These are phyloP conservation scores for Pistacia atlantica DNA, from an alignment of 345 rosid genomes.

Conservation along the genomic window DNA sequence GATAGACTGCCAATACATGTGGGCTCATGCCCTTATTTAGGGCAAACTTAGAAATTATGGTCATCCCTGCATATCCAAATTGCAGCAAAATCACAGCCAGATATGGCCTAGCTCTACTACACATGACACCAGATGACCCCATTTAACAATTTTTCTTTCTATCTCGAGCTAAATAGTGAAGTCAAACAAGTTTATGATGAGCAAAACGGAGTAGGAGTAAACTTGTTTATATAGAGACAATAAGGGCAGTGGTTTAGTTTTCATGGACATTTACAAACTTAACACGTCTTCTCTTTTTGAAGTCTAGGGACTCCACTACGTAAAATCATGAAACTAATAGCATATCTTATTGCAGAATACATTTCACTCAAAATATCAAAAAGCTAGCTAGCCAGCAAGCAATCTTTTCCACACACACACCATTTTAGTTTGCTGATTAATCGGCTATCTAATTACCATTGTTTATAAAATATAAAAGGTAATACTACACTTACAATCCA, in stretches of 20 bases:
- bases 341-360: neutral
- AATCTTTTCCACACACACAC: neutral
- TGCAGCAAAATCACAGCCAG: slow-evolving; percentile 57
- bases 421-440: neutral
- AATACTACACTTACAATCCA: too few relatives aligned
- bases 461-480: neutral
- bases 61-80: slow-evolving; percentile 58
- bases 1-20: slow-evolving; percentile 66
- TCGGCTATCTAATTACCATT: neutral
- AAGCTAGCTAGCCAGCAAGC: neutral
- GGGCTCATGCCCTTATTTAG: slow-evolving; percentile 64
- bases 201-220: neutral
- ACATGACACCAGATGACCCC: neutral
- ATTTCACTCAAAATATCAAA: neutral
- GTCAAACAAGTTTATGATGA: neutral
- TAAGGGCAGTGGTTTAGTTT: neutral
- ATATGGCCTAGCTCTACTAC: slow-evolving; percentile 44
- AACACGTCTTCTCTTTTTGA: slow-evolving; percentile 17
- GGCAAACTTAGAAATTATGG: slow-evolving; percentile 55
- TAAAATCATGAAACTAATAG: neutral
- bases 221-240: slow-evolving; percentile 21
- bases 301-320: slow-evolving; percentile 43
- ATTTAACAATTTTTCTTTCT: neutral
- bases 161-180: neutral
- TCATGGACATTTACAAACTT: neutral